Conservation (phyloP, 768 basidiomycete species). For the Naganishia antarctica region DNA sequence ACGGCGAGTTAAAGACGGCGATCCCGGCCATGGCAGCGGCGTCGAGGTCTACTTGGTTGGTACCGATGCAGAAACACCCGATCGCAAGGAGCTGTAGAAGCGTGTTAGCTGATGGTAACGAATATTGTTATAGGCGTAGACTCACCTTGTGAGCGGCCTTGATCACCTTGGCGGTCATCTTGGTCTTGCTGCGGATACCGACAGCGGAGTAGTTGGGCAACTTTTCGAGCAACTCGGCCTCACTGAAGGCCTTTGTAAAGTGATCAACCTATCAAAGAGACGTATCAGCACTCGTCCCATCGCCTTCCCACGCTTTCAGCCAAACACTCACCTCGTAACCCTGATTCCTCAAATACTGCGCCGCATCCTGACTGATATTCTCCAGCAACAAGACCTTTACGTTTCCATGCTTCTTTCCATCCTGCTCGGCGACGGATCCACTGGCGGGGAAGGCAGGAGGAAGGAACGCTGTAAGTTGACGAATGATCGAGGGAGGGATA, state of each 20-base stretch:
- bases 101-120: too few relatives aligned
- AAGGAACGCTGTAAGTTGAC: conserved; percentile 24
- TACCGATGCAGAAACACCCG: conserved; percentile 99
- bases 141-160: conserved; percentile 77
- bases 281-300: neutral
- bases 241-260: conserved; percentile 74
- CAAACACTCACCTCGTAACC: conserved; percentile 66
- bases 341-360: conserved; percentile 67
- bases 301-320: neutral
- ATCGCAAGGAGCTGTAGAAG: conserved; percentile 75
- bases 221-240: conserved; percentile 77
- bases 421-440: conserved; percentile 27
- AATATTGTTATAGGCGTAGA: neutral
- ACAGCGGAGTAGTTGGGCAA: conserved; percentile 84
- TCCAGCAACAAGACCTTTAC: conserved; percentile 81
- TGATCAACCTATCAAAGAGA: conserved; percentile 60
- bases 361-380: conserved; percentile 89
- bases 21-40: conserved; percentile 79
- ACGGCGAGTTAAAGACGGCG: conserved; percentile 96
- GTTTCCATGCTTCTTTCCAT: conserved; percentile 52
- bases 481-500: conserved; percentile 16
- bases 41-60: conserved; percentile 89
- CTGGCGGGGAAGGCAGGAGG: conserved; percentile 28
- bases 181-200: conserved; percentile 96
- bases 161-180: conserved; percentile 83